Percentiles rank a stretch among this genome's conserved stretches.
These are phyloP conservation scores for Globisporangium emineosum DNA, from an alignment of 352 stramenopile species.

Conservation along the genomic window DNA sequence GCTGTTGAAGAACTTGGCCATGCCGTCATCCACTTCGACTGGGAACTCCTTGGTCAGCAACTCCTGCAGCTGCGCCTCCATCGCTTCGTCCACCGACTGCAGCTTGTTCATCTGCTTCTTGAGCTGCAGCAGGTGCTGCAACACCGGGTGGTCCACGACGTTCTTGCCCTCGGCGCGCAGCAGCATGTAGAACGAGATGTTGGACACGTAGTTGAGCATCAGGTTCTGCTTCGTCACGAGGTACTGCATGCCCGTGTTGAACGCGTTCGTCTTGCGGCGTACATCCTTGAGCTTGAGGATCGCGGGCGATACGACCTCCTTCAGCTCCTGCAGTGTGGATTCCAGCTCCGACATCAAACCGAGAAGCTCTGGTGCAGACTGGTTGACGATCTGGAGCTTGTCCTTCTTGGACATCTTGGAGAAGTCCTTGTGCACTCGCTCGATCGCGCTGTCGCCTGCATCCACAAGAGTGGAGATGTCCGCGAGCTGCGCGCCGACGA, in stretches of 20 bases:
- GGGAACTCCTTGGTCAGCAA: slow-evolving; percentile 68
- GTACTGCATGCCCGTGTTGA: slow-evolving; percentile 69
- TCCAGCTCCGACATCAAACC: slow-evolving; percentile 70
- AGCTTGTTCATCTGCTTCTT: slow-evolving; percentile 79
- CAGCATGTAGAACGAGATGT: slow-evolving; percentile 87
- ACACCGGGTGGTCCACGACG: slow-evolving; percentile 71
- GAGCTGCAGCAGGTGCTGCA: slow-evolving; percentile 69
- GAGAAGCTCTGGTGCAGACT: slow-evolving; percentile 73
- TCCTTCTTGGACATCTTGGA: slow-evolving; percentile 86
- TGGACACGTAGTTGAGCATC: slow-evolving; percentile 81
- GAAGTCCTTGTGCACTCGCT: slow-evolving; percentile 79
- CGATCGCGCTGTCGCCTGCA: slow-evolving; percentile 43
- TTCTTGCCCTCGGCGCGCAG: slow-evolving; percentile 77
- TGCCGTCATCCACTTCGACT: slow-evolving; percentile 45
- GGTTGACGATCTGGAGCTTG: slow-evolving; percentile 84
- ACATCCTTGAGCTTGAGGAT: slow-evolving; percentile 74
- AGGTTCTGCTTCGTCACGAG: slow-evolving; percentile 79
- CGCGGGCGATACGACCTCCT: slow-evolving; percentile 61
- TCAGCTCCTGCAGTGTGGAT: slow-evolving; percentile 56
- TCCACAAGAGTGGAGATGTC: slow-evolving; percentile 71
- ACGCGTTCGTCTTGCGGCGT: slow-evolving; percentile 47
- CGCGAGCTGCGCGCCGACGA: slow-evolving; percentile 66
- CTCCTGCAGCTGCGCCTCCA: slow-evolving; percentile 61
- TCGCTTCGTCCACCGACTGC: slow-evolving; percentile 43
- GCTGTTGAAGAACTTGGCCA: slow-evolving; percentile 67